Conservation (phyloP, 331 rosid species). For the Malus hybrid region DNA sequence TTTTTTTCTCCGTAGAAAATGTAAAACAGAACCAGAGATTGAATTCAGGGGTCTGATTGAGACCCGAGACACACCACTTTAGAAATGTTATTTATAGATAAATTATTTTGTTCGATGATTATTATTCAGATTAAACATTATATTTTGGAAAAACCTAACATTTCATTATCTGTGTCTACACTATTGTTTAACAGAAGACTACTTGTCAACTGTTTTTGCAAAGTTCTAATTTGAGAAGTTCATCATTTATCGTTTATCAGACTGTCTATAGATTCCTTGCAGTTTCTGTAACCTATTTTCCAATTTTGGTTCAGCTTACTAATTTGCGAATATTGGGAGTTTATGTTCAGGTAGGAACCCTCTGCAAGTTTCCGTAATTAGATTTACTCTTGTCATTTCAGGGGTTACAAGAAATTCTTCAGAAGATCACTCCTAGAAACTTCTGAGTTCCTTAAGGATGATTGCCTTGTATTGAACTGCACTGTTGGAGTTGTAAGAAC, state of each 20-base stretch:
- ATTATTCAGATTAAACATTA: background rate
- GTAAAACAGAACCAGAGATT: background rate
- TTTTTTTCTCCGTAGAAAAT: background rate
- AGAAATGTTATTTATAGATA: too few relatives aligned
- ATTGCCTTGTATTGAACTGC: slow-evolving; percentile 81
- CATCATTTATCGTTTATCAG: background rate
- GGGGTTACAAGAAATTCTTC: slow-evolving; percentile 93
- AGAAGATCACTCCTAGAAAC: slow-evolving; percentile 53
- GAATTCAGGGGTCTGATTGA: too few relatives aligned
- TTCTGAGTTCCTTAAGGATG: slow-evolving; percentile 77
- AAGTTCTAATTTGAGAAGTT: background rate
- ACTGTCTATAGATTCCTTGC: background rate
- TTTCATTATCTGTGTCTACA: background rate
- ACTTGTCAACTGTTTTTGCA: background rate
- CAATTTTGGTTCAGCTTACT: background rate
- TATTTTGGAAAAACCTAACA: background rate
- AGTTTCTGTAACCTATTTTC: background rate
- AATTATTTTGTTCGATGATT: background rate
- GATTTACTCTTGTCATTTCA: slow-evolving; percentile 20
- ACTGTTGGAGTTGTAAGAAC: slow-evolving; percentile 92
- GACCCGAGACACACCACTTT: too few relatives aligned
- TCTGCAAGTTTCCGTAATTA: background rate
- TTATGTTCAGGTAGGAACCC: background rate
- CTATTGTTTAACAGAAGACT: too few relatives aligned
- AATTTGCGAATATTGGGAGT: background rate